A percentile compares a stretch with the other conserved stretches of the same genome.
Evolutionary conservation across 2,329 filamentous ascomycete genomes (phyloP).

Genomic region (Aspergillus ruber): DNA sequence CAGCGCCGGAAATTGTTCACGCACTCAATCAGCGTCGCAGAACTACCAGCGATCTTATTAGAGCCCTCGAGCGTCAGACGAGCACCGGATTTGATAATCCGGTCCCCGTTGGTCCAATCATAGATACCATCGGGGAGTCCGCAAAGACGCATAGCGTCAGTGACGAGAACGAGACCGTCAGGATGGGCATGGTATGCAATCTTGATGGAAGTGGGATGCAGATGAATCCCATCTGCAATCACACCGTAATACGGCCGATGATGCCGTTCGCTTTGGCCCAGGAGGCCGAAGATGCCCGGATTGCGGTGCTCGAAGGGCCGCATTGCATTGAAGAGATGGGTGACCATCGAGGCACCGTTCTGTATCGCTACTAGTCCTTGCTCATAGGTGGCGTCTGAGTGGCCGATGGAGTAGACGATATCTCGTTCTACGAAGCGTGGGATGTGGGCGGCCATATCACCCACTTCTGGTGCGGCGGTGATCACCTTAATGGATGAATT

Average conservation of each 20-base stretch:
- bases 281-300: constrained; percentile 79
- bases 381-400: constrained; percentile 83
- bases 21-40: constrained; percentile 38
- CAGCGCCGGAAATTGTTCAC: constrained; percentile 40
- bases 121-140: constrained; percentile 80
- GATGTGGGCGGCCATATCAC: constrained; percentile 63
- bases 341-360: constrained; percentile 82
- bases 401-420: constrained; percentile 75
- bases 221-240: constrained; percentile 83
- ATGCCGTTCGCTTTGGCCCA: constrained; percentile 57
- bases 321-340: constrained; percentile 93
- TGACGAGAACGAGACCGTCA: constrained; percentile 78
- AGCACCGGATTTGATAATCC: constrained; percentile 56
- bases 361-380: constrained; percentile 64
- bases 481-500: constrained; percentile 61
- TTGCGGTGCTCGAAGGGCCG: constrained; percentile 83
- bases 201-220: constrained; percentile 81
- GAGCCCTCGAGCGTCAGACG: constrained; percentile 71
- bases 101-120: constrained; percentile 71
- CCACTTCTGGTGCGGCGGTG: constrained; percentile 77
- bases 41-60: constrained; percentile 68
- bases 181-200: constrained; percentile 85
- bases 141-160: constrained; percentile 83
- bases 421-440: constrained; percentile 57
- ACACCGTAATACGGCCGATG: constrained; percentile 71